phyloP scores from a whole-genome alignment of 768 basidiomycete genomes.

The Amylocystis lapponica region DNA sequence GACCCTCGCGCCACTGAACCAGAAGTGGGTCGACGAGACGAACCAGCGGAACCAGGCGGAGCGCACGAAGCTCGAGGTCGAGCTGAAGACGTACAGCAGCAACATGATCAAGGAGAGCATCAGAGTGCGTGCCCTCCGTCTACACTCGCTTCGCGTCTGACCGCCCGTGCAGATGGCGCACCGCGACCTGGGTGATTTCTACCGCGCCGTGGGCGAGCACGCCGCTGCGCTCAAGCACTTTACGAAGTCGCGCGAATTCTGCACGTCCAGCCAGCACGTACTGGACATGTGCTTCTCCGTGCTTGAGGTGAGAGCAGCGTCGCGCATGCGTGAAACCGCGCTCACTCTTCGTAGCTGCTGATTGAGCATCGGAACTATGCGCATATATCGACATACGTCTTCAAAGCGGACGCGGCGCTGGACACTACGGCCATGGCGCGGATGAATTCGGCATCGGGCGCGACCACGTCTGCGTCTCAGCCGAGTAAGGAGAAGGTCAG shows the following conservation, averaged over 20 bases:
- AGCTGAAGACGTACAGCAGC: slow-evolving; percentile 89
- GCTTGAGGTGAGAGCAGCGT: slow-evolving; percentile 72
- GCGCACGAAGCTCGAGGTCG: slow-evolving; percentile 81
- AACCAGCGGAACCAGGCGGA: slow-evolving; percentile 66
- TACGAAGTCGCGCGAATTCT: slow-evolving; percentile 91
- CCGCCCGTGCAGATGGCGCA: slow-evolving; percentile 69
- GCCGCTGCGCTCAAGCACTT: slow-evolving; percentile 70
- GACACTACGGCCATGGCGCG: slow-evolving; percentile 35
- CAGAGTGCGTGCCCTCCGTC: slow-evolving; percentile 46
- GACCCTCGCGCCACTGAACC: slow-evolving; percentile 51
- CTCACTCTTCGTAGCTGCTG: slow-evolving; percentile 51
- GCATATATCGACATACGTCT: slow-evolving; percentile 87
- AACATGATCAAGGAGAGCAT: slow-evolving; percentile 99
- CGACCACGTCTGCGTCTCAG: slow-evolving; percentile 14
- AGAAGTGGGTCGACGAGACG: slow-evolving; percentile 69
- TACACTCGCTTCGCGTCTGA: no score
- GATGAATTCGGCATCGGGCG: not conserved
- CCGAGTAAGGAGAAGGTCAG: slow-evolving; percentile 40
- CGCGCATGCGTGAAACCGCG: no score
- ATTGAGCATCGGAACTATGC: slow-evolving; percentile 84
- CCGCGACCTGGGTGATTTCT: slow-evolving; percentile 80
- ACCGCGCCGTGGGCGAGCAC: slow-evolving; percentile 69
- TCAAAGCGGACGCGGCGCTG: slow-evolving; percentile 91
- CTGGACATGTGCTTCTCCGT: slow-evolving; percentile 88
- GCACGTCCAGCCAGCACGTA: slow-evolving; percentile 86